Conservation (phyloP, 257 asterid genomes). For the Ilex asprella region DNA sequence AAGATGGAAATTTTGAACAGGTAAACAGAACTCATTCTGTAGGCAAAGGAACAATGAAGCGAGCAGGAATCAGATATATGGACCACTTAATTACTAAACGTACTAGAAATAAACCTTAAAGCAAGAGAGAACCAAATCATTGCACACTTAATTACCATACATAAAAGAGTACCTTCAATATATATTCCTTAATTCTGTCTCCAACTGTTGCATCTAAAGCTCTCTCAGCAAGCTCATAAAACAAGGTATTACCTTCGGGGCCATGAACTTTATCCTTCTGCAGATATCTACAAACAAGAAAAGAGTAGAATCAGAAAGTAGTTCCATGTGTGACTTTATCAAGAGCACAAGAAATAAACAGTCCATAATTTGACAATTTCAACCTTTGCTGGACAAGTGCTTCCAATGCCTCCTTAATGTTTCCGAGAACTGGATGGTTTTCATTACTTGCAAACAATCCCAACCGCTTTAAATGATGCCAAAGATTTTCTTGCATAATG, state of each 20-base stretch:
- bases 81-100: neutral
- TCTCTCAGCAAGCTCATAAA: conserved; percentile 94
- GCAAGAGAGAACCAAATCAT: too few species aligned
- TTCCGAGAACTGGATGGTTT: conserved; percentile 58
- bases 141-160: too few species aligned
- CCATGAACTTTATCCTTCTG: conserved; percentile 79
- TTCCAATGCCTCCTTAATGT: conserved; percentile 56
- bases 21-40: neutral
- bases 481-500: conserved; percentile 50
- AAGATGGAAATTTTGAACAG: neutral
- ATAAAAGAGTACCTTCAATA: conserved; percentile 40
- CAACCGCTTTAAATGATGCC: conserved; percentile 84
- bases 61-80: neutral
- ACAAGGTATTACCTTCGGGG: conserved; percentile 59
- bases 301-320: conserved; percentile 8
- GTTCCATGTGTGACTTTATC: neutral
- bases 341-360: neutral
- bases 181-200: conserved; percentile 50
- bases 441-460: conserved; percentile 74
- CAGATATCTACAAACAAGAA: conserved; percentile 48
- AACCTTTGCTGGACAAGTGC: conserved; percentile 89
- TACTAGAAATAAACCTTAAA: neutral
- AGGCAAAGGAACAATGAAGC: neutral
- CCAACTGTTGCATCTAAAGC: conserved; percentile 52
- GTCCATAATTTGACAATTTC: conserved; percentile 6